Conservation (phyloP, 2,329 filamentous ascomycete genomes). For the Canariomyces notabilis region DNA sequence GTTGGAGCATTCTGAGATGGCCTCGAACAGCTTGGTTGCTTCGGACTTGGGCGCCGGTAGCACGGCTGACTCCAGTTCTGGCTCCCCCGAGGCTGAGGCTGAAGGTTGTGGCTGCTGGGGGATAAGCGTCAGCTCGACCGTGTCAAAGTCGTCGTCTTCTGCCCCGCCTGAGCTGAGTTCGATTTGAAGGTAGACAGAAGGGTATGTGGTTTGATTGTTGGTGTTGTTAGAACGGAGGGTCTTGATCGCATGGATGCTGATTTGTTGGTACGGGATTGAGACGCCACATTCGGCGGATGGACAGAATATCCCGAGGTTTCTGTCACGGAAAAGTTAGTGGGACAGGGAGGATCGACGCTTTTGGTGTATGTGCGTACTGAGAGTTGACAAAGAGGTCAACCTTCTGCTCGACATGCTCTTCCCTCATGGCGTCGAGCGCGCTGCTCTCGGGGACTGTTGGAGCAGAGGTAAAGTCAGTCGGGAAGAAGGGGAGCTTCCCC, state of each 20-base stretch:
- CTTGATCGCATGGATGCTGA: constrained; percentile 71
- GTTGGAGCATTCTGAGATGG: constrained; percentile 70
- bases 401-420: constrained; percentile 39
- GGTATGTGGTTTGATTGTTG: constrained; percentile 29
- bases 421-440: constrained; percentile 32
- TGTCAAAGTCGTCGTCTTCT: constrained; percentile 59
- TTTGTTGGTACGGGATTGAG: constrained; percentile 66
- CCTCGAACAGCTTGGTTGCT: constrained; percentile 55
- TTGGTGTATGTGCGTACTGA: constrained; percentile 38
- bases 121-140: constrained; percentile 63
- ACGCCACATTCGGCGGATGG: constrained; percentile 53
- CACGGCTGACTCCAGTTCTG: constrained; percentile 21
- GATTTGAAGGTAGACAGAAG: constrained; percentile 63
- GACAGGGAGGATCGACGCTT: background rate
- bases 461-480: constrained; percentile 33
- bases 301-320: constrained; percentile 61
- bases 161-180: constrained; percentile 55
- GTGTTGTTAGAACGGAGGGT: constrained; percentile 40
- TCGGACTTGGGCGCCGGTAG: constrained; percentile 27
- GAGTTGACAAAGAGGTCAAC: constrained; percentile 57
- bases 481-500: constrained; percentile 51
- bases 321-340: constrained; percentile 23
- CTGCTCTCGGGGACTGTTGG: constrained; percentile 32
- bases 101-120: constrained; percentile 36
- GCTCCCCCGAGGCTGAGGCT: constrained; percentile 4